Base-by-base conservation (phyloP, 345 rosid genomes). In the Angophora floribunda region DNA sequence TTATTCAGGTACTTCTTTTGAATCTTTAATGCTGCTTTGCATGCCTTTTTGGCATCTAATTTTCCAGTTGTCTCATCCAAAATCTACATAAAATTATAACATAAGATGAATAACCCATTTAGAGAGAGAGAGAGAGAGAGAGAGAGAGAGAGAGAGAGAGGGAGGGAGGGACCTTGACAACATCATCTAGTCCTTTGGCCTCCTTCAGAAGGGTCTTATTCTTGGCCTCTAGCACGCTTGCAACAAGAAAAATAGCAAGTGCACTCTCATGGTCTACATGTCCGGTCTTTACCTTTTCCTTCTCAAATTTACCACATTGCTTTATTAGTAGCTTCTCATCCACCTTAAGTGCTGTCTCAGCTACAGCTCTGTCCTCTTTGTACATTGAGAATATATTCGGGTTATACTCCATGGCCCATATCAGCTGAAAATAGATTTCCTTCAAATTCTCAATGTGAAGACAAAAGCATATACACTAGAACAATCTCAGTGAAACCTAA, bases 371-470 rank as follows among this genome's bases (percentile, higher is more conserved):
- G 65, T 94, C 87, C 88, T 94, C 92, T 92, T 95, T 95, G 15
- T 94, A 96, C 61, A 88, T 55, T 87, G 94, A 93, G 91, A 94
- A 98, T 90, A 94, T 94, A 85, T 92, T 94, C 53, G 99, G 99
- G 91, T 96, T 96, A 91, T 98, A 98, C 93, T 98, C 99, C 99
- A 98, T 96, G 13, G 96, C 99, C 98, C 98, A 98, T 94, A 97
- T 97, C 91, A 98, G 93, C 97, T 97, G 96, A 89, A 93, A 86
- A 95, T 86, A 91, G 2, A 86, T 86, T 63, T 86, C 49, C 87
- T 53, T 85, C 63, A 86, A 86, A 59, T 86, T 53, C 47, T 53
- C 87, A 41, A 36, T 86, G 28, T 4, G 0, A 86, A 3, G 50
- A 86, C 63, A 65, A 67, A 47, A 87, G 53, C 80, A 50, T 21